Conservation (phyloP, 257 asterid species). For the Agastache rugosa region DNA sequence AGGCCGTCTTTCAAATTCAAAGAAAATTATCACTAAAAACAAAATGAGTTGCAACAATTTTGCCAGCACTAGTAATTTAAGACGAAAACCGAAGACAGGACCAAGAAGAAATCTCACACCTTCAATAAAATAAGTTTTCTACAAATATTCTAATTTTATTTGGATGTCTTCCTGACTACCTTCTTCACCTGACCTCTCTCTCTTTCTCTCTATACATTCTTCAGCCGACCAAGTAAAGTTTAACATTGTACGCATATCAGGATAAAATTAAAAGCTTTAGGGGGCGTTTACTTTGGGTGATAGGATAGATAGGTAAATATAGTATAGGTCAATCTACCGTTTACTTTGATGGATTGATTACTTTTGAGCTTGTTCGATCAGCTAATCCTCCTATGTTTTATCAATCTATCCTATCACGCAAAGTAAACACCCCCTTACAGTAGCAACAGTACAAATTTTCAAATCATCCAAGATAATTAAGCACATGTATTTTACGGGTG, state of each 20-base stretch:
- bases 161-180: not conserved
- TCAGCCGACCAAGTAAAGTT: too few relatives aligned
- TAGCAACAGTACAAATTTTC: not conserved
- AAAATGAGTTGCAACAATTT: not conserved
- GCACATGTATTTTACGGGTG: not conserved
- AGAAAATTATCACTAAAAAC: too few relatives aligned
- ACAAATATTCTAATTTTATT: not conserved
- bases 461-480: conserved; percentile 4
- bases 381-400: too few relatives aligned
- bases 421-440: too few relatives aligned
- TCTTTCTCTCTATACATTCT: not conserved
- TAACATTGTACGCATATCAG: too few relatives aligned
- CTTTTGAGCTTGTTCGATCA: too few relatives aligned
- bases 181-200: not conserved
- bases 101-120: not conserved
- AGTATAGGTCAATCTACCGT: too few relatives aligned
- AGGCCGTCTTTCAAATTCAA: not conserved
- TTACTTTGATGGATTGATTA: too few relatives aligned
- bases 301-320: too few relatives aligned
- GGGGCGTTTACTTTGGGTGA: too few relatives aligned
- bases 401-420: too few relatives aligned
- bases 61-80: not conserved
- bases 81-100: not conserved
- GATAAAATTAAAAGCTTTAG: not conserved
- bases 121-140: too few relatives aligned